phyloP scores from a whole-genome alignment of 352 stramenopile species.

The Thalassiosira gravida region DNA sequence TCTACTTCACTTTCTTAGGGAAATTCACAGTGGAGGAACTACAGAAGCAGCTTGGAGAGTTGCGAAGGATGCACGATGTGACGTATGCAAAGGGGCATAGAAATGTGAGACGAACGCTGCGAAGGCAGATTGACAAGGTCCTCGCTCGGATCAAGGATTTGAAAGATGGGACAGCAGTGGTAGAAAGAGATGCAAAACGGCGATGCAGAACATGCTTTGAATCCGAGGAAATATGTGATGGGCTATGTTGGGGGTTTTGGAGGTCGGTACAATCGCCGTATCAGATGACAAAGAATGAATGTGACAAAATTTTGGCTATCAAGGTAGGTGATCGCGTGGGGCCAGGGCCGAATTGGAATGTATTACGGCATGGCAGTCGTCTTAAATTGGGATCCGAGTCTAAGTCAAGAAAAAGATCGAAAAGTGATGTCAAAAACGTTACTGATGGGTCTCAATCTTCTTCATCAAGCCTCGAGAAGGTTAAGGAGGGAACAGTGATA shows the following conservation, averaged over 20 bases:
- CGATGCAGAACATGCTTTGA: slow-evolving; percentile 75
- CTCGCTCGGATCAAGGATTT: slow-evolving; percentile 44
- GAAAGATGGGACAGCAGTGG: slow-evolving; percentile 17
- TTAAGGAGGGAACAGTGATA: slow-evolving; percentile 48
- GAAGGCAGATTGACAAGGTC: slow-evolving; percentile 76
- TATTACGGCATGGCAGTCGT: slow-evolving; percentile 44
- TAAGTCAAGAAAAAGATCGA: slow-evolving; percentile 19
- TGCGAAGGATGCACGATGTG: slow-evolving; percentile 43
- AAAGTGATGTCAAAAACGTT: neutral
- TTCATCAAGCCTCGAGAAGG: neutral
- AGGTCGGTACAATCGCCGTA: slow-evolving; percentile 40
- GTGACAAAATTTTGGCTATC: slow-evolving; percentile 34
- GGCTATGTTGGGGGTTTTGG: slow-evolving; percentile 84
- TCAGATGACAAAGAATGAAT: neutral
- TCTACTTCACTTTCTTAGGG: slow-evolving; percentile 83
- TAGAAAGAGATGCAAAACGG: slow-evolving; percentile 56
- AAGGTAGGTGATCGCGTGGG: slow-evolving; percentile 50
- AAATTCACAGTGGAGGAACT: slow-evolving; percentile 63
- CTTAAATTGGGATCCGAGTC: neutral
- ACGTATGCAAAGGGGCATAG: slow-evolving; percentile 46
- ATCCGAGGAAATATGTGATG: slow-evolving; percentile 66
- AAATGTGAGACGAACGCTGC: slow-evolving; percentile 70
- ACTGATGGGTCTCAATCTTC: neutral
- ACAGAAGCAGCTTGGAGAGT: slow-evolving; percentile 37
- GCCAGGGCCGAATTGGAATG: slow-evolving; percentile 66